These are phyloP conservation scores for Cynara cardunculus DNA, from an alignment of 129 eudicot genomes.

Conservation along the genomic window DNA sequence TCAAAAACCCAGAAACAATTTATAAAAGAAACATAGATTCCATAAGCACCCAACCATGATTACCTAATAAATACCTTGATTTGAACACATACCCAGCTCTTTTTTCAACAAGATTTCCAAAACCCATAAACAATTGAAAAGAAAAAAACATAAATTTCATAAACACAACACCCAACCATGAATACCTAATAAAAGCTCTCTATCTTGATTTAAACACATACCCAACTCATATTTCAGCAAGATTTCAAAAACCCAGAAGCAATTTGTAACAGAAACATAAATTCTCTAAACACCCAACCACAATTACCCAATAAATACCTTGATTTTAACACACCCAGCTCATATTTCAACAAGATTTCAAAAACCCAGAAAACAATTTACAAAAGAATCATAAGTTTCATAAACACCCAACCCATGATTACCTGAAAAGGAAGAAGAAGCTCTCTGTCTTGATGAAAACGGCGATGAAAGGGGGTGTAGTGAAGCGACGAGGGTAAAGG, in stretches of 20 bases:
- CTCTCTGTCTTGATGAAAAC: neutral
- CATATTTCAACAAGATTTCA: neutral
- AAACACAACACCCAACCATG: neutral
- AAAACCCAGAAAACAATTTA: neutral
- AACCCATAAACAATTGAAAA: neutral
- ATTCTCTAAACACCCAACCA: neutral
- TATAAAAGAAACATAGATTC: neutral
- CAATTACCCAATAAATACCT: too few relatives aligned
- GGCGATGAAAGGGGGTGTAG: slow-evolving; percentile 10
- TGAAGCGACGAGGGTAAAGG: slow-evolving; percentile 7
- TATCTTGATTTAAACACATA: neutral
- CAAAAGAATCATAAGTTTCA: neutral
- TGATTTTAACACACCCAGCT: neutral
- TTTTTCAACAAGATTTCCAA: neutral
- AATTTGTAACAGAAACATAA: neutral
- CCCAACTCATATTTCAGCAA: slow-evolving; percentile 10
- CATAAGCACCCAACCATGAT: neutral
- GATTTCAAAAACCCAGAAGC: slow-evolving; percentile 6
- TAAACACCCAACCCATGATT: too few relatives aligned
- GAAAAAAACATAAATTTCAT: neutral
- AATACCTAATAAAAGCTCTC: neutral
- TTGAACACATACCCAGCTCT: neutral
- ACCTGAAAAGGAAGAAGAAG: neutral
- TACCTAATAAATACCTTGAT: neutral
- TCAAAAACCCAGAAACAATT: neutral